Evolutionary conservation across 1,284 basidiomycete species (phyloP).

Genomic region (Flammula alnicola): DNA sequence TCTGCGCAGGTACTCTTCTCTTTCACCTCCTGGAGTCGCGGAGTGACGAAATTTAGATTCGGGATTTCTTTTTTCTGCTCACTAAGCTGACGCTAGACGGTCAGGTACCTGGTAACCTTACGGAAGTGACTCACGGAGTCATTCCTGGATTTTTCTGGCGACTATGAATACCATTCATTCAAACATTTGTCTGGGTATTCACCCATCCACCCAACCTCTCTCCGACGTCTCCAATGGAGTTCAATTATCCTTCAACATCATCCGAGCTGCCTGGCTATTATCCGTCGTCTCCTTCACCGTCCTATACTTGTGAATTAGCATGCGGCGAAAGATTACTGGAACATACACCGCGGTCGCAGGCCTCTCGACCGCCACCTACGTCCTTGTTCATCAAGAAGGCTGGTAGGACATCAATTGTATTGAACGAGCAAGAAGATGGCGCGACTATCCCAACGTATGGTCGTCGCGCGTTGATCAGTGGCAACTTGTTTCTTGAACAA

Average conservation of each 20-base stretch:
- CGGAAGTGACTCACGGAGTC: not conserved
- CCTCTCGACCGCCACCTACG: slow-evolving; percentile 27
- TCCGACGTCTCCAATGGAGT: slow-evolving; percentile 18
- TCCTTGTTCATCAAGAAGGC: slow-evolving; percentile 40
- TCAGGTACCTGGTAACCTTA: not conserved
- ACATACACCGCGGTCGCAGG: slow-evolving; percentile 35
- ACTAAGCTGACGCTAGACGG: not conserved
- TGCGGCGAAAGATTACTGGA: slow-evolving; percentile 43
- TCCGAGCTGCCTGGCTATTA: slow-evolving; percentile 39
- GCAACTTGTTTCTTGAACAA: slow-evolving; percentile 46
- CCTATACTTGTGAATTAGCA: slow-evolving; percentile 42
- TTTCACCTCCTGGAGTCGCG: too few relatives aligned
- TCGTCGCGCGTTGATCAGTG: slow-evolving; percentile 35
- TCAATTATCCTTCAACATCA: slow-evolving; percentile 11
- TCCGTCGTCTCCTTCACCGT: slow-evolving; percentile 26
- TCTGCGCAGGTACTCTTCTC: too few relatives aligned
- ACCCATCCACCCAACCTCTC: slow-evolving; percentile 8
- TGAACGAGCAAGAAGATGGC: slow-evolving; percentile 44
- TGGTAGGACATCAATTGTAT: slow-evolving; percentile 37
- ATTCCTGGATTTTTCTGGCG: not conserved
- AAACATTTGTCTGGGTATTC: slow-evolving; percentile 2
- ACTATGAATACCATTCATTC: not conserved
- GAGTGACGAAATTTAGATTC: too few relatives aligned
- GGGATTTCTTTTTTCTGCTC: slow-evolving; percentile 3
- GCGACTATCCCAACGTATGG: slow-evolving; percentile 40